A percentile compares a stretch with the other conserved stretches of the same genome.
phyloP scores from a whole-genome alignment of 352 stramenopile species.

The Pilasporangium apinafurcum region DNA sequence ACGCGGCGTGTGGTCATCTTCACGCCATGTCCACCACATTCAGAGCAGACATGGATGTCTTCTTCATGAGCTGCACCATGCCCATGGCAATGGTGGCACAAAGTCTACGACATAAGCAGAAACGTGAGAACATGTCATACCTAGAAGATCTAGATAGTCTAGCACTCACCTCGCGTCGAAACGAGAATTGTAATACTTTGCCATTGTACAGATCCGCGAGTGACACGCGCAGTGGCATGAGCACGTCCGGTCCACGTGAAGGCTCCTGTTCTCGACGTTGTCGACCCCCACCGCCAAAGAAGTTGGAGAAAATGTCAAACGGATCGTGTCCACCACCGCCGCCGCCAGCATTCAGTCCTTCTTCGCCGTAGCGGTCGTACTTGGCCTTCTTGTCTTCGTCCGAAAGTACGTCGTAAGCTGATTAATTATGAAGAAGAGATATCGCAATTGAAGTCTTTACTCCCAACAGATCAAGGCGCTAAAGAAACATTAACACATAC shows the following conservation, averaged over 20 bases:
- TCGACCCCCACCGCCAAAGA: constrained; percentile 49
- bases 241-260: constrained; percentile 53
- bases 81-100: constrained; percentile 94
- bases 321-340: constrained; percentile 53
- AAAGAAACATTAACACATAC: constrained; percentile 16
- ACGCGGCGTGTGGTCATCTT: constrained; percentile 80
- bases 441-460: constrained; percentile 1
- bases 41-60: constrained; percentile 83
- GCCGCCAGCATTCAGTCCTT: constrained; percentile 58
- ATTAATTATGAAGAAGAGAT: constrained; percentile 11
- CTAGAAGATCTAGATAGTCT: too few relatives aligned
- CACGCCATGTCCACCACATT: constrained; percentile 93
- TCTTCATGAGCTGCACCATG: constrained; percentile 87
- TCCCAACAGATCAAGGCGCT: neutral
- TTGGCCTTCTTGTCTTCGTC: constrained; percentile 85
- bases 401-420: constrained; percentile 89
- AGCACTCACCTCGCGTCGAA: constrained; percentile 89
- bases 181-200: constrained; percentile 91
- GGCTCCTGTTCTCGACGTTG: constrained; percentile 41
- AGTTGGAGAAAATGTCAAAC: constrained; percentile 80
- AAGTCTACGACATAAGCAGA: constrained; percentile 38
- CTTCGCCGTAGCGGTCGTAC: constrained; percentile 90
- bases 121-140: too few relatives aligned
- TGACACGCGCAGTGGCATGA: constrained; percentile 90
- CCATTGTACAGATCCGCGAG: constrained; percentile 97